Conservation (phyloP, 192 early-diverging fungal genomes). For the Glomus cerebriforme region DNA sequence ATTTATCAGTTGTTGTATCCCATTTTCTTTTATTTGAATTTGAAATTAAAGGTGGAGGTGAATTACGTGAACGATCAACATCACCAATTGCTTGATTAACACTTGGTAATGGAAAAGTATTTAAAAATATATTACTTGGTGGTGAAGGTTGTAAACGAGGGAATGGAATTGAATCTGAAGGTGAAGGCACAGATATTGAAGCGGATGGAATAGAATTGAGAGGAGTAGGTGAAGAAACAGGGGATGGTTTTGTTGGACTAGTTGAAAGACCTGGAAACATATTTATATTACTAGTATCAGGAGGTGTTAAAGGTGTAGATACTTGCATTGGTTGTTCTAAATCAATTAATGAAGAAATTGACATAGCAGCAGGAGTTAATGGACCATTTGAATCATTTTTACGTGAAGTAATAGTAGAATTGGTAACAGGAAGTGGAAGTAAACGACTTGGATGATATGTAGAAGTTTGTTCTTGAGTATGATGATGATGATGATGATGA, state of each 20-base stretch:
- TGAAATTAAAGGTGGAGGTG: conserved; percentile 10
- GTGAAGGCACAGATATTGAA: conserved; percentile 17
- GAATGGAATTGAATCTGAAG: conserved; percentile 19
- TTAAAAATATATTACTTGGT: conserved; percentile 10
- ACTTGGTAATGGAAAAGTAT: conserved; percentile 16
- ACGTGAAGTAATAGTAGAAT: neutral
- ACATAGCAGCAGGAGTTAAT: neutral
- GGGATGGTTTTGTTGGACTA: conserved; percentile 2
- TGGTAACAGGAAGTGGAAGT: conserved; percentile 3
- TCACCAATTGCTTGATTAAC: conserved; percentile 30
- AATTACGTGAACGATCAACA: conserved; percentile 24
- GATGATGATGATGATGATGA: no score
- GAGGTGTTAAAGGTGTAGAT: conserved; percentile 18
- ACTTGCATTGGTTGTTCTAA: conserved; percentile 10
- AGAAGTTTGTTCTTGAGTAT: neutral
- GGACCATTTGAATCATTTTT: neutral
- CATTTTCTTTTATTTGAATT: conserved; percentile 27
- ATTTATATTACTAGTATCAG: conserved; percentile 19
- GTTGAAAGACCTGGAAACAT: neutral
- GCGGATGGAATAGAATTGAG: conserved; percentile 4
- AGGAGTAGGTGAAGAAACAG: neutral
- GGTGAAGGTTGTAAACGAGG: conserved; percentile 28
- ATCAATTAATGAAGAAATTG: conserved; percentile 26
- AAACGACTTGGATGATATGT: neutral
- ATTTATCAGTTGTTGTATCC: conserved; percentile 16